These are phyloP conservation scores for Abelmoschus esculentus DNA, from an alignment of 345 rosid genomes.

Conservation along the genomic window DNA sequence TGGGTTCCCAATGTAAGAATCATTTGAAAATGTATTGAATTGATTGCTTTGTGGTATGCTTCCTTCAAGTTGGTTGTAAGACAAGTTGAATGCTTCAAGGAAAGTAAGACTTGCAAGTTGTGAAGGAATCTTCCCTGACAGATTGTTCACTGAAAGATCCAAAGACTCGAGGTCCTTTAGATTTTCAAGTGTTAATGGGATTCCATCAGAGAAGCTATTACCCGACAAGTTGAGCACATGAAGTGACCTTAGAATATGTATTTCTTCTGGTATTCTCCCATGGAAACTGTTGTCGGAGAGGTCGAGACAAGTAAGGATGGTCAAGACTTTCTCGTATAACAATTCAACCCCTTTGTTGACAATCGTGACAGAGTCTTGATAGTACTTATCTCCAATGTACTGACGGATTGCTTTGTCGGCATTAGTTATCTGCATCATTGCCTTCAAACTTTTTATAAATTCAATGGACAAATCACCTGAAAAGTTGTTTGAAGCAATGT, in stretches of 20 bases:
- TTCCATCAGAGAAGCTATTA: neutral
- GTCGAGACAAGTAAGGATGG: neutral
- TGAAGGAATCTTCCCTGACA: neutral
- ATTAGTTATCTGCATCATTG: neutral
- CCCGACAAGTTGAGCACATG: neutral
- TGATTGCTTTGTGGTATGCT: neutral
- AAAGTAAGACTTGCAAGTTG: neutral
- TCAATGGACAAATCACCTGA: slow-evolving; percentile 2
- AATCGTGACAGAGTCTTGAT: neutral
- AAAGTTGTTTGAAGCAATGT: slow-evolving; percentile 7
- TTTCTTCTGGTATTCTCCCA: slow-evolving; percentile 8
- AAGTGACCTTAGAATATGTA: neutral
- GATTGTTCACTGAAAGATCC: neutral
- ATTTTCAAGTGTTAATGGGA: neutral
- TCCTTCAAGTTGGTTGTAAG: neutral
- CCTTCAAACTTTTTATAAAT: neutral
- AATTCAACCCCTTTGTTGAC: neutral
- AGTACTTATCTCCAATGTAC: neutral
- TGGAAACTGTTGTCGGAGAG: slow-evolving; percentile 11
- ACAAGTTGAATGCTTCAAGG: neutral
- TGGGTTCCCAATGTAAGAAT: neutral
- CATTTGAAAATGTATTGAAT: neutral
- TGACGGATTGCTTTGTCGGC: neutral
- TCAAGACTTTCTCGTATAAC: neutral
- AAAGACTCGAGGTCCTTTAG: neutral